Base-by-base conservation (phyloP, 139 green algal genomes). In the Tetraselmis striata region DNA sequence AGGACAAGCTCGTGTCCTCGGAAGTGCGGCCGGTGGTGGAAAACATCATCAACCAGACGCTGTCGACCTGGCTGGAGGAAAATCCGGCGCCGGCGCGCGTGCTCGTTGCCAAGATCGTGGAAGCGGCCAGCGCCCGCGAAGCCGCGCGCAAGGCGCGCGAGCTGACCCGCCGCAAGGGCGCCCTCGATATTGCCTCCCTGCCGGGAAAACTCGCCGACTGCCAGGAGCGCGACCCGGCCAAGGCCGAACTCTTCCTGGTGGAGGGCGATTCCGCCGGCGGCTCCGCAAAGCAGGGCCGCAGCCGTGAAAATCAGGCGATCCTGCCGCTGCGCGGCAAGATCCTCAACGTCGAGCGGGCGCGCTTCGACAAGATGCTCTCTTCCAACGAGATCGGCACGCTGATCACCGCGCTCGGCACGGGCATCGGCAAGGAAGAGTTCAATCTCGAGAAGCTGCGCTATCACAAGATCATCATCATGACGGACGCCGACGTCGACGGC, bases 291-390 rank as follows among this genome's bases (percentile, higher is more conserved):
- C 75, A 79, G 75, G 75, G n/a, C 18, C 29, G 75, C n/a, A 28
- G 30, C 75, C 22, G 75, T n/a, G 30, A 28, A 28, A 32, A 32
- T 28, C 75, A 79, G 75, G 75, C 75, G n/a, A 28, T 79, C 18
- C 75, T 79, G 23, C 75, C 75, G 75, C 75, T 79, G 75, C 29
- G 75, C n/a, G 75, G 75, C 11, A 79, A 79, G 75, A 79, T 79
- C 30, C 75, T 79, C n/a, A 79, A 79, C 75, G 30, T 79, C 23
- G 75, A 79, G 32, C 79, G 79, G 67, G 75, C 80, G 2, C 22
- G 30, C 2, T 58, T 59, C 18, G 67, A 78, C 2, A 83, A 78
- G 29, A 58, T 83, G 30, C 75, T 79, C 5, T 32, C 29, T n/a
- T 32, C 29, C 75, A n/a, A 79, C 11, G 75, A 79, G 23, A n/a